A percentile compares a stretch with the other conserved stretches of the same genome.
phyloP scores from a whole-genome alignment of 1,284 basidiomycete genomes.

The Sporisorium iseilematis-ciliati region DNA sequence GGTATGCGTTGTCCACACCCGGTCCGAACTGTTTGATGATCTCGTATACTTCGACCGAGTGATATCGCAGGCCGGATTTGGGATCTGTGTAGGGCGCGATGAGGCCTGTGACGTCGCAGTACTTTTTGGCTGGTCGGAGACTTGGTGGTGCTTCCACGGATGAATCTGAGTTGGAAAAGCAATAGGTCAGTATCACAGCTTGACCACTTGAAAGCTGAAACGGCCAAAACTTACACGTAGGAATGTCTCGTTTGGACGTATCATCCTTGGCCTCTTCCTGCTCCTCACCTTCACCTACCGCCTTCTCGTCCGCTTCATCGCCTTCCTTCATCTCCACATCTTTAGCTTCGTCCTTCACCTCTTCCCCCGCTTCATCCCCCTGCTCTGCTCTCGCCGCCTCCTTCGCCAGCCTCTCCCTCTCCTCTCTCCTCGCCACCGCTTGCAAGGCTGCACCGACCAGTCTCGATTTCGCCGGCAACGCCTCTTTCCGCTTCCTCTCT shows the following conservation, averaged over 20 bases:
- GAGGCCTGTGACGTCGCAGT: slow-evolving; percentile 88
- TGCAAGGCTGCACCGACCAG: slow-evolving; percentile 47
- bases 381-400: slow-evolving; percentile 11
- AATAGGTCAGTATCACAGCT: neutral
- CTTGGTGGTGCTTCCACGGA: slow-evolving; percentile 88
- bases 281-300: neutral
- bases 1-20: slow-evolving; percentile 65
- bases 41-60: slow-evolving; percentile 87
- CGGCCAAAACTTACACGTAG: slow-evolving; percentile 23
- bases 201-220: neutral
- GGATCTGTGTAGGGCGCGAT: slow-evolving; percentile 88
- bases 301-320: slow-evolving; percentile 3
- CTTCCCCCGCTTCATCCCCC: neutral
- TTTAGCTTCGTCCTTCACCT: neutral
- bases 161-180: slow-evolving; percentile 73
- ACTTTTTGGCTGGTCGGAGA: slow-evolving; percentile 80
- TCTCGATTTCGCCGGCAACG: slow-evolving; percentile 16
- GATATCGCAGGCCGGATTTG: slow-evolving; percentile 81
- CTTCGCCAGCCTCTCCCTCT: slow-evolving; percentile 34
- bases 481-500: slow-evolving; percentile 45
- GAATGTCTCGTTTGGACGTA: slow-evolving; percentile 32
- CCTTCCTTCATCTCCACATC: neutral
- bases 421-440: slow-evolving; percentile 37
- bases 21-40: slow-evolving; percentile 78
- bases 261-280: slow-evolving; percentile 6